Percentiles rank a stretch among this genome's conserved stretches.
phyloP scores from a whole-genome alignment of 257 asterid species.

The Parsonsia alboflavescens region DNA sequence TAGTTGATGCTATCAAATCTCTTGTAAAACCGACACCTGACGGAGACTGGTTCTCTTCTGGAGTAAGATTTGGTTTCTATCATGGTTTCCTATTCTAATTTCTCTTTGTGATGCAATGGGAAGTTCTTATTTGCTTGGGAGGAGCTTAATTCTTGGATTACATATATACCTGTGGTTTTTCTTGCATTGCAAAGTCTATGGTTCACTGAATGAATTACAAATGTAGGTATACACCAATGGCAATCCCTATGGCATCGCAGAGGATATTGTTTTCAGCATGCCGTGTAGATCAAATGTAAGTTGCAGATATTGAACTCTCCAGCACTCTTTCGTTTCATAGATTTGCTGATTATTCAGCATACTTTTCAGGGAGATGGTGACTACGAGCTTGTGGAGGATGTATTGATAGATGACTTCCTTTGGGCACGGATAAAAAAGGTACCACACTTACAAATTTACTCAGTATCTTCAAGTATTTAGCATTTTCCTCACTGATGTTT shows the following conservation, averaged over 20 bases:
- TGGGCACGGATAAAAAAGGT: conserved; percentile 77
- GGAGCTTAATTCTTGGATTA: neutral
- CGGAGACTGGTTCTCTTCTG: conserved; percentile 96
- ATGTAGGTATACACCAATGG: conserved; percentile 70
- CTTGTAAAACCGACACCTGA: conserved; percentile 89
- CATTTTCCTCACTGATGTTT: neutral
- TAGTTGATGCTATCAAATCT: conserved; percentile 81
- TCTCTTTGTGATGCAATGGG: neutral
- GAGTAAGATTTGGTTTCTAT: conserved; percentile 39
- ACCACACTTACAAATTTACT: neutral
- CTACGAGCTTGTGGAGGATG: conserved; percentile 84
- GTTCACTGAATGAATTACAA: neutral
- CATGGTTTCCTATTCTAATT: neutral
- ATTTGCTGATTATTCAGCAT: neutral
- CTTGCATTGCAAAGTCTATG: neutral
- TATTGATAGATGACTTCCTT: conserved; percentile 70
- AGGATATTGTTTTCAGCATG: conserved; percentile 91
- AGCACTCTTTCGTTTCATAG: neutral
- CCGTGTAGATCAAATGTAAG: conserved; percentile 91
- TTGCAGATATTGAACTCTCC: neutral
- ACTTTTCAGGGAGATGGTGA: conserved; percentile 81
- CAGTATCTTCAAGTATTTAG: neutral
- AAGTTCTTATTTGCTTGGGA: no score
- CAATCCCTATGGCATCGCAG: conserved; percentile 86
- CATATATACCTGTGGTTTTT: neutral